Evolutionary conservation across 208 protist species (phyloP).

Genomic region (Trypanosoma rangeli): DNA sequence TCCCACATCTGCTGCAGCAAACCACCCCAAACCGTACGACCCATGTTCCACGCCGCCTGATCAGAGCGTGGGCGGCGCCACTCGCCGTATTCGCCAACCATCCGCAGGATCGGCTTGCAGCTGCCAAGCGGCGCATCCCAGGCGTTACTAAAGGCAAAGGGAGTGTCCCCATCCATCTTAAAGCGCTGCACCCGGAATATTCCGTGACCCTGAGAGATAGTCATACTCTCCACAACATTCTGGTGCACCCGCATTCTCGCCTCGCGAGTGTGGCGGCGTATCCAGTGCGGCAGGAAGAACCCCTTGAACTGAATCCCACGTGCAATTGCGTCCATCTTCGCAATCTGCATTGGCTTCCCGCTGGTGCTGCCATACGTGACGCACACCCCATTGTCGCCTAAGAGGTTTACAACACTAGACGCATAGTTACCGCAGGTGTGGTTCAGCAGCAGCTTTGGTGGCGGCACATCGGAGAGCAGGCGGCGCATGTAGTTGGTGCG

Average conservation of each 20-base stretch:
- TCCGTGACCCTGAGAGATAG: conserved; percentile 84
- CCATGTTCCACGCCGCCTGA: conserved; percentile 82
- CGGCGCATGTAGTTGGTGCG: conserved; percentile 90
- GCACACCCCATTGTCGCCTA: conserved; percentile 89
- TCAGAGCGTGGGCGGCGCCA: conserved; percentile 81
- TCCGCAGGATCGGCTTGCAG: conserved; percentile 84
- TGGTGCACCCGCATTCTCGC: conserved; percentile 87
- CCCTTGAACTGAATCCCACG: conserved; percentile 89
- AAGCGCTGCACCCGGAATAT: conserved; percentile 89
- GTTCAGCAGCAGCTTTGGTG: conserved; percentile 94
- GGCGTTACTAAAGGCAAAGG: conserved; percentile 88
- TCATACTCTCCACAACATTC: conserved; percentile 90
- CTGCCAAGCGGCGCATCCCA: conserved; percentile 85
- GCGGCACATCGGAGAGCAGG: conserved; percentile 92
- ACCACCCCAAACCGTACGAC: conserved; percentile 85
- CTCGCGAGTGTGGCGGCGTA: conserved; percentile 76
- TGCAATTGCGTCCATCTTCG: conserved; percentile 93
- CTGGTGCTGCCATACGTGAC: conserved; percentile 98
- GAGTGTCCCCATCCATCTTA: conserved; percentile 87
- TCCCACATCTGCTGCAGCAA: conserved; percentile 89
- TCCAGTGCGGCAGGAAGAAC: conserved; percentile 94
- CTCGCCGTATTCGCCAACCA: conserved; percentile 92
- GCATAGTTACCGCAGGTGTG: conserved; percentile 92
- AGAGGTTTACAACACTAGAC: conserved; percentile 85
- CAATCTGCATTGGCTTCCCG: conserved; percentile 90